Evolutionary conservation across 83 land plant species (phyloP), one percentile per base, ranked within the genome.

Genomic region (Thuja plicata): DNA sequence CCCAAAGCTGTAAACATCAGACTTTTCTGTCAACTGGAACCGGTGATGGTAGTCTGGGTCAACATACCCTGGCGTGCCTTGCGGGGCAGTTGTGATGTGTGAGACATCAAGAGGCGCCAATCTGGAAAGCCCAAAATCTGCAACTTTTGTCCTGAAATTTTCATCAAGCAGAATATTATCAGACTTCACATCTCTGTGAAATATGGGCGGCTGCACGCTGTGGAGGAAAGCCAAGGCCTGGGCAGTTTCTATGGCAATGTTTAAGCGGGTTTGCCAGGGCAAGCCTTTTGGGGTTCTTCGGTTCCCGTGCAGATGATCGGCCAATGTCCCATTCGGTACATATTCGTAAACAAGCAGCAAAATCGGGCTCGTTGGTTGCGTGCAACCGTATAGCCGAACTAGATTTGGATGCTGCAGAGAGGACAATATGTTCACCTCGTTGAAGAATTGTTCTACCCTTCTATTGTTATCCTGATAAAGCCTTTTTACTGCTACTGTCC

Each of bases 1-100:
- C 34, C 98, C 98, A 50, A 95, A 95, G 88, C 97, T 95, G 90
- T 97, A 97, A 91, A 97, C 95, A 76, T 97, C 98, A 87, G 97
- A 95, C 94, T 97, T 95, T 84, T 95, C 97, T 21, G 95, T 93
- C 80, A 97, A 88, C 89, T 92, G 91, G 60, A 92, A 97, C 17
- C 93, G 91, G 57, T 92, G 89, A 89, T 93, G 92, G 82, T 95
- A 95, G 21, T 96, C 98, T 71, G 98, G 98, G 38, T 96, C 98
- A 50, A 96, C 76, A 88, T 96, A 96, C 10, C 98, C 98, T n/a
- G 96, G 96, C 37, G 97, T 95, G 48, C 98, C 98, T 88, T 96
- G 98, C 46, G 98, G 96, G 9, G 92, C 95, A 3, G 98, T 96
- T 84, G 96, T 94, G 15, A 95, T 93, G 38, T 91, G 91, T 2